Evolutionary conservation across 1,139 yeast species (phyloP).

Genomic region (Yamadazyma sp.): DNA sequence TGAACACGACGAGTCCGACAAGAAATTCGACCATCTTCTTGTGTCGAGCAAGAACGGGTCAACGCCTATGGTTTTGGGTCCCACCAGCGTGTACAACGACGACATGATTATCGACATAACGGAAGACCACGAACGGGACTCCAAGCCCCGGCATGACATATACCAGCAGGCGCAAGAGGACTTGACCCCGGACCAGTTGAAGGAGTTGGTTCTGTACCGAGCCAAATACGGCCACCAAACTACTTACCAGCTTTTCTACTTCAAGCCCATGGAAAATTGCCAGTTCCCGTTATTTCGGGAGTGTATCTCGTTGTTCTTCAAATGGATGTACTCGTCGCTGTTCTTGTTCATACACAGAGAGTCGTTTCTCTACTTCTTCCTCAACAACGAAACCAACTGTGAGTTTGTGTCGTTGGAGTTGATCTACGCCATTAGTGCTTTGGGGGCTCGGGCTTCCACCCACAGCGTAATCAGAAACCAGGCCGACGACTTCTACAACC

Average conservation of each 20-base stretch:
- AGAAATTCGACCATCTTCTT: slow-evolving; percentile 10
- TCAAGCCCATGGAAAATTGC: slow-evolving; percentile 5
- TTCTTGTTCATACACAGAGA: slow-evolving; percentile 14
- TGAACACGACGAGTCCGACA: background rate
- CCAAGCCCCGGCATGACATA: background rate
- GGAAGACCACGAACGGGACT: background rate
- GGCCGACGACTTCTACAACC: slow-evolving; percentile 9
- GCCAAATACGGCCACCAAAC: slow-evolving; percentile 8
- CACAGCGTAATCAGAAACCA: slow-evolving; percentile 4
- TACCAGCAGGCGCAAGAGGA: background rate
- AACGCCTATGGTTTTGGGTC: slow-evolving; percentile 12
- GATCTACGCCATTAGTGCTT: slow-evolving; percentile 12
- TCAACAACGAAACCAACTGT: slow-evolving; percentile 12
- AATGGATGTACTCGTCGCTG: slow-evolving; percentile 13
- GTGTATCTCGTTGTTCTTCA: slow-evolving; percentile 12
- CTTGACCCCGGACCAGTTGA: slow-evolving; percentile 7
- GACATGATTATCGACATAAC: slow-evolving; percentile 8
- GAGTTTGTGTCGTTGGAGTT: slow-evolving; percentile 12
- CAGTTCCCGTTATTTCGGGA: slow-evolving; percentile 3
- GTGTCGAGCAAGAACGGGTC: slow-evolving; percentile 7
- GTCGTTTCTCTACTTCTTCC: slow-evolving; percentile 12
- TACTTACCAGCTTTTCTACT: slow-evolving; percentile 9
- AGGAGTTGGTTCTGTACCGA: slow-evolving; percentile 9
- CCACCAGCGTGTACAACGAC: slow-evolving; percentile 14
- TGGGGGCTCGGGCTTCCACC: slow-evolving; percentile 13